Evolutionary conservation across 2,329 filamentous ascomycete species (phyloP), one percentile per base, ranked within the genome.

Genomic region (Teratosphaeria pseudoeucalypti): DNA sequence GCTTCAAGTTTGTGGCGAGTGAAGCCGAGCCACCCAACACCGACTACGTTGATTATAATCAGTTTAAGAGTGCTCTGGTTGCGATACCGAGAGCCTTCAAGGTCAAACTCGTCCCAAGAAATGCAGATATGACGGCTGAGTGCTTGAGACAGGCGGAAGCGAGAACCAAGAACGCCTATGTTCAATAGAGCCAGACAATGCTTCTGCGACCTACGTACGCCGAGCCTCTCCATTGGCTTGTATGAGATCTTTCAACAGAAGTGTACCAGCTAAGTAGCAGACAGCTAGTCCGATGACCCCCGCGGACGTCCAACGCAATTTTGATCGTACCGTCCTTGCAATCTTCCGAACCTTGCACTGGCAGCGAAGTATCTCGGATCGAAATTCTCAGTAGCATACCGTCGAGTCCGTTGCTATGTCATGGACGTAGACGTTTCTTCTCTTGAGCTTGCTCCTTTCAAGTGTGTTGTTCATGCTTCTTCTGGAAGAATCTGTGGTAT

Each of bases 1-100:
- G 75, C 9, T 82, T 80, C 69, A 76, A 73, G 62, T 78, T 82
- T 58, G 75, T 81, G 34, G 74, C 81, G 27, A 77, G 74, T 64
- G 73, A 78, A 56, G 65, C 68, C 0, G 71, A 78, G 52, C 82
- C 82, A 0, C 82, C 82, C 0, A 85, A 83, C 63, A 84, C 82
- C 0, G 81, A 85, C 66, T 85, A 85, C 62, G 78, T 85, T 4
- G 82, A 85, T 5, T 85, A 85, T 64, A 85, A 85, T 34, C 76
- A 81, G 65, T 79, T 83, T 64, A 84, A 85, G 70, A 79, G 77
- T 1, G 82, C 82, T 0, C 64, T 85, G 37, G 82, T 85, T 12
- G 82, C 83, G 0, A 84, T 85, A 56, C 83, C 82, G 1, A 71
- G 78, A 53, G 77, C 82, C 53, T 85, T 85, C 68, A 82, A 82